Evolutionary conservation across 768 basidiomycete genomes (phyloP), one percentile per base, ranked within the genome.

Genomic region (Auriscalpium microsporum): DNA sequence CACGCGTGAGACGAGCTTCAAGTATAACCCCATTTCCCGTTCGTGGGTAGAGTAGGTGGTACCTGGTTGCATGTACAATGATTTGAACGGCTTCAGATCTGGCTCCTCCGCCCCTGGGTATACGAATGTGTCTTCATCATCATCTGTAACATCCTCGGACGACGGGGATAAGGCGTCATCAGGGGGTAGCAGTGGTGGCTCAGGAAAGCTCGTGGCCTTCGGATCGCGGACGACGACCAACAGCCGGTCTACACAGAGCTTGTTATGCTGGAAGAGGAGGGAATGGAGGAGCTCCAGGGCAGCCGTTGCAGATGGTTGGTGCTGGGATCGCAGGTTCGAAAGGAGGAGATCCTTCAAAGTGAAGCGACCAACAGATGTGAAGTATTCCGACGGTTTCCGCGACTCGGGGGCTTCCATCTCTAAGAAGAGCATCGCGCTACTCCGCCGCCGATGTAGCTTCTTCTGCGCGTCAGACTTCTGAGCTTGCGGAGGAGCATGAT

Each of bases 271-370:
- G 40, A 77, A 66, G 9, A 95, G 75, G 66, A 95, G 76, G 0
- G 89, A 84, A 58, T 86, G 83, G 6, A 95, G 71, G 9, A 98
- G 76, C 62, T 90, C 87, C 51, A 96, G 72, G 3, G 92, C 90
- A 10, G 90, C 82, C 0, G 86, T 84, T 1, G 79, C 78, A 0
- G 90, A 82, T 0, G 81, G 68, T 56, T 83, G 80, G 10, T 78
- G 79, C 52, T 72, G 72, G 6, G 90, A 92, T 21, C 79, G 76
- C 21, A 96, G 71, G 65, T 93, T 93, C 46, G 90, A 79, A 49
- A 90, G 63, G 8, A 98, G 71, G 36, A 97, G 77, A 63, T 98
- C 95, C 66, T 91, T 93, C 42, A 97, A 76, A 5, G 91, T 94
- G 73, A 93, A 97, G 16, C 93, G 82, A 11, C 87, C 90, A 71